A percentile compares a stretch with the other conserved stretches of the same genome.
Evolutionary conservation across 2,329 filamentous ascomycete genomes (phyloP).

Genomic region (Trichocomaceae sp.): DNA sequence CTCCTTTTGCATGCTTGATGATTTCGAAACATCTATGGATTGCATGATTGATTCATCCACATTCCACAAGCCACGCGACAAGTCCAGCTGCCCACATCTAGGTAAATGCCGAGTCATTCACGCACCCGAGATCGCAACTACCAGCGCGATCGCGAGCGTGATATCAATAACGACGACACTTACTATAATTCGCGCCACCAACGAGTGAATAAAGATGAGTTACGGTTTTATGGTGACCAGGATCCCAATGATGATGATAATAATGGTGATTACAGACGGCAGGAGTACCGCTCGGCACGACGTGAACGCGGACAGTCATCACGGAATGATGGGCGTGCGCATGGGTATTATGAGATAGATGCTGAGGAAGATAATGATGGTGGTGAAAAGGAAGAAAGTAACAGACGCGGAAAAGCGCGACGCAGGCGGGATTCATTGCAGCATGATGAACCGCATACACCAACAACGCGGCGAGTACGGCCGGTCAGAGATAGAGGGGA

Average conservation of each 20-base stretch:
- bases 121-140: conserved; percentile 29
- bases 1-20: no score
- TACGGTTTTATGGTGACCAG: conserved; percentile 10
- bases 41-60: background rate
- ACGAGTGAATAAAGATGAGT: conserved; percentile 23
- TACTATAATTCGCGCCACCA: conserved; percentile 28
- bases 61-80: background rate
- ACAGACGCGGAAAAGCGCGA: background rate
- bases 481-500: conserved; percentile 21
- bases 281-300: conserved; percentile 12
- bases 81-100: background rate
- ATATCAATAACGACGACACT: background rate
- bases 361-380: conserved; percentile 18
- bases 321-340: background rate
- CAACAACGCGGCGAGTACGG: conserved; percentile 24
- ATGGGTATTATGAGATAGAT: conserved; percentile 17
- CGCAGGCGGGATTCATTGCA: background rate
- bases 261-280: conserved; percentile 12
- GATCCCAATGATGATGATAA: background rate
- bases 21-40: background rate
- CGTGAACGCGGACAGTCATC: conserved; percentile 19
- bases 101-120: conserved; percentile 31
- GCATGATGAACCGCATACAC: conserved; percentile 18
- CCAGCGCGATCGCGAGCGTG: conserved; percentile 22
- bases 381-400: conserved; percentile 12